Conservation (phyloP, 257 asterid species). For the Anisodus acutangulus region DNA sequence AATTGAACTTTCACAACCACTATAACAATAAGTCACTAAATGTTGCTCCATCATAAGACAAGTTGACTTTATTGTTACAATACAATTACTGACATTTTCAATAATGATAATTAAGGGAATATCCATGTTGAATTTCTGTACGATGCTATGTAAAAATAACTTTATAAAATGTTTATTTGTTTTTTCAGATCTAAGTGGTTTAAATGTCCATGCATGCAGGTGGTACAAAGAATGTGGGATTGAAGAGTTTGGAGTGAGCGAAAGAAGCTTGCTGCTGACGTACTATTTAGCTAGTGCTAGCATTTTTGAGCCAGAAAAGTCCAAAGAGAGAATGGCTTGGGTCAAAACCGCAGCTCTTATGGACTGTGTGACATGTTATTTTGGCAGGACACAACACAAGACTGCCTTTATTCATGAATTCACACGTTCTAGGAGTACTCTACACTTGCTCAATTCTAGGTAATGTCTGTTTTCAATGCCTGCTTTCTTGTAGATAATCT, state of each 20-base stretch:
- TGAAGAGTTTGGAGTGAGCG: slow-evolving; percentile 50
- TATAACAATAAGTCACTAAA: no score
- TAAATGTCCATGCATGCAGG: slow-evolving; percentile 38
- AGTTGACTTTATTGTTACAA: no score
- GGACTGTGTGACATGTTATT: slow-evolving; percentile 45
- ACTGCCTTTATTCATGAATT: slow-evolving; percentile 51
- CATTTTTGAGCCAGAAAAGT: slow-evolving; percentile 65
- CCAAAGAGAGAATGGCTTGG: slow-evolving; percentile 69
- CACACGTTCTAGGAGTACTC: slow-evolving; percentile 35
- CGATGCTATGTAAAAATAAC: no score
- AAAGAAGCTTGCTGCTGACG: slow-evolving; percentile 41
- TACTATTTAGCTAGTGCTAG: slow-evolving; percentile 65
- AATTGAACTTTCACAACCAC: no score
- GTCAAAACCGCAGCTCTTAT: slow-evolving; percentile 67
- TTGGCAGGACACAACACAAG: slow-evolving; percentile 40
- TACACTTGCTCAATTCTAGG: slow-evolving; percentile 25
- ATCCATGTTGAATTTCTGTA: no score
- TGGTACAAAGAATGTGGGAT: slow-evolving; percentile 61
- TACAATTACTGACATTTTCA: no score
- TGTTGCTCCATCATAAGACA: no score
- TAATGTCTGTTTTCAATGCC: background rate
- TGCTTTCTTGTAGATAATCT: background rate
- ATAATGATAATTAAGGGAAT: no score
- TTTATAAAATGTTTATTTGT: no score
- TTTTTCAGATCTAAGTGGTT: background rate